These are phyloP conservation scores for Schoenoplectus triqueter DNA, from an alignment of 202 grass and related monocot genomes.

Conservation along the genomic window DNA sequence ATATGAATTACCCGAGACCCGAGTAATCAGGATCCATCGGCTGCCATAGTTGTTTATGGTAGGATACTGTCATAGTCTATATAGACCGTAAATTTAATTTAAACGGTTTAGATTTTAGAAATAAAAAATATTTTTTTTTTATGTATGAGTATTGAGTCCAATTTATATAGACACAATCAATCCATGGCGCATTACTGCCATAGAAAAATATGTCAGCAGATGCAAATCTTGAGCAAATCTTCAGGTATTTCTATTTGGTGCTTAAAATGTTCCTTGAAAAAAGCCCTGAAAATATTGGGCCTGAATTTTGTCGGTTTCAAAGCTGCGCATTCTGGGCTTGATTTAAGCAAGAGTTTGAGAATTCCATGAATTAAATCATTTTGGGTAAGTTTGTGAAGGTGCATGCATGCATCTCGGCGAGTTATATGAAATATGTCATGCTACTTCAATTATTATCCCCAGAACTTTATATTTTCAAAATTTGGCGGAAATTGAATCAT, in stretches of 20 bases:
- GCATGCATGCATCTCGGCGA: background rate
- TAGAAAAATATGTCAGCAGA: no score
- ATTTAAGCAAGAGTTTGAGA: background rate
- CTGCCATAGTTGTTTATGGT: no score
- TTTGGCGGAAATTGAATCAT: background rate
- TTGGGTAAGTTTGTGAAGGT: background rate
- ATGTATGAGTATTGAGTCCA: no score
- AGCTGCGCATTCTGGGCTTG: background rate
- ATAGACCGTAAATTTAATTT: no score
- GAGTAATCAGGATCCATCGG: no score
- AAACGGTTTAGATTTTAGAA: no score
- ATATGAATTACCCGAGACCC: background rate
- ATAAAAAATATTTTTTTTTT: no score
- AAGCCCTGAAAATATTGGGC: slow-evolving; percentile 9
- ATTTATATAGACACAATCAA: no score
- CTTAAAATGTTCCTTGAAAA: background rate
- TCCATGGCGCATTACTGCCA: no score
- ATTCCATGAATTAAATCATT: background rate
- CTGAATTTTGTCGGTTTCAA: background rate
- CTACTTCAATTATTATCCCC: background rate
- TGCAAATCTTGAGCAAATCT: no score
- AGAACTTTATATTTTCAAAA: background rate
- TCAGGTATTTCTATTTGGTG: background rate
- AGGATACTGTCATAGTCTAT: no score
- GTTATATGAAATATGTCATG: background rate